A percentile compares a stretch with the other conserved stretches of the same genome.
These are phyloP conservation scores for Skeletonema costatum DNA, from an alignment of 108 stramenopile species.

Conservation along the genomic window DNA sequence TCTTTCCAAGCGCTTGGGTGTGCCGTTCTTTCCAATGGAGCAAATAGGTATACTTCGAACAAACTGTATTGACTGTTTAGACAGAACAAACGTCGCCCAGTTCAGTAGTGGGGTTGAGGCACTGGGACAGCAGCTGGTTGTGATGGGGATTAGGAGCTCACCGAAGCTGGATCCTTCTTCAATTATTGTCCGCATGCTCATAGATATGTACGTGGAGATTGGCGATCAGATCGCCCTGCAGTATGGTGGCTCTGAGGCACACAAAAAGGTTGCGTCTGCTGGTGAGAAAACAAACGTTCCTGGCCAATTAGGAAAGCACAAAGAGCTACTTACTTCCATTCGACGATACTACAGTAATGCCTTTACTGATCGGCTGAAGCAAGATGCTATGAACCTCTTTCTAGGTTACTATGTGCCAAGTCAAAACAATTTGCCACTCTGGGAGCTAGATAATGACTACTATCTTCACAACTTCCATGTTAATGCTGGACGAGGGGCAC, in stretches of 20 bases:
- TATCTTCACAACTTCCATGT: constrained; percentile 89
- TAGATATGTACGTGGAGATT: constrained; percentile 96
- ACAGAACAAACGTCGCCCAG: constrained; percentile 98
- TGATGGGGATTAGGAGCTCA: constrained; percentile 90
- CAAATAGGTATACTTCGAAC: constrained; percentile 96
- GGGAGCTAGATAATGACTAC: constrained; percentile 91
- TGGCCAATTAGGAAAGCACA: constrained; percentile 89
- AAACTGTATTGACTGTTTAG: constrained; percentile 98
- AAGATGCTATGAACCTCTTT: constrained; percentile 98
- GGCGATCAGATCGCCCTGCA: constrained; percentile 97
- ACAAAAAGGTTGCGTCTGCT: constrained; percentile 91
- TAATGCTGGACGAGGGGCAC: constrained; percentile 57
- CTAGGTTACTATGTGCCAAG: constrained; percentile 91
- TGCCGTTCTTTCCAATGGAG: constrained; percentile 91
- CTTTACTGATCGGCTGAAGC: constrained; percentile 96
- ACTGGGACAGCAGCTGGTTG: constrained; percentile 90
- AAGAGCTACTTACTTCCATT: constrained; percentile 95
- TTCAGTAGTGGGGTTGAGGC: constrained; percentile 95
- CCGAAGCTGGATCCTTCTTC: constrained; percentile 85
- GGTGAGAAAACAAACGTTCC: constrained; percentile 67
- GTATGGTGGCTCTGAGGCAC: constrained; percentile 98
- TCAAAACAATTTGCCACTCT: constrained; percentile 72
- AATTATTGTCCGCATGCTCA: constrained; percentile 88
- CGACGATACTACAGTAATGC: constrained; percentile 97
- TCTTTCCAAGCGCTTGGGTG: constrained; percentile 65